phyloP scores from a whole-genome alignment of 148 eudicot genomes.

The Silene conica region DNA sequence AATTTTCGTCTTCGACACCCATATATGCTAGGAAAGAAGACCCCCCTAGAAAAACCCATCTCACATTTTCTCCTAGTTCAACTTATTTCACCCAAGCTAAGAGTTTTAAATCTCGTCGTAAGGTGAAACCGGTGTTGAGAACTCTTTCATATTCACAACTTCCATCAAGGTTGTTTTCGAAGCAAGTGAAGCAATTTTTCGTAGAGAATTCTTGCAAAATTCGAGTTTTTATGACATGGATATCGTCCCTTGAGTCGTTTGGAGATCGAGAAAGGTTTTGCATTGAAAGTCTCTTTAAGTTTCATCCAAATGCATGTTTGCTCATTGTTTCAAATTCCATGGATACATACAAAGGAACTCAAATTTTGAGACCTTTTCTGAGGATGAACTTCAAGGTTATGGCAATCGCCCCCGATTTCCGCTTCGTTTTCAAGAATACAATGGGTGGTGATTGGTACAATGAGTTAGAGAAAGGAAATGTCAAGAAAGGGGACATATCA shows the following conservation, averaged over 20 bases:
- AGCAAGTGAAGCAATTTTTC: constrained; percentile 45
- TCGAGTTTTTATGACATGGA: constrained; percentile 89
- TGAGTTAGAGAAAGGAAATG: constrained; percentile 41
- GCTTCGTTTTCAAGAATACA: constrained; percentile 55
- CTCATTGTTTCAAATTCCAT: constrained; percentile 58
- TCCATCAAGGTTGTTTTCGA: constrained; percentile 30
- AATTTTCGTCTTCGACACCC: constrained; percentile 12
- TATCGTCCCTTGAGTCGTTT: constrained; percentile 53
- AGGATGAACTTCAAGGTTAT: constrained; percentile 38
- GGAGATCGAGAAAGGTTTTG: constrained; percentile 50
- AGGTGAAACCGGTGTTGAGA: constrained; percentile 7
- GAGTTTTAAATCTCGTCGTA: constrained; percentile 8
- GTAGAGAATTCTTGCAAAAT: constrained; percentile 35
- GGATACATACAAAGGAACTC: constrained; percentile 44
- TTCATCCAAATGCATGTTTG: constrained; percentile 63
- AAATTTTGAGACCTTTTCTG: constrained; percentile 48
- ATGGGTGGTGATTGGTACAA: constrained; percentile 52
- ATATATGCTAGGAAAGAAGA: constrained; percentile 22
- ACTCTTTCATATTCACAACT: constrained; percentile 18
- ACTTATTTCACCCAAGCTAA: constrained; percentile 5
- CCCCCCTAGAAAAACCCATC: constrained; percentile 23
- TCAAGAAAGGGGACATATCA: constrained; percentile 52
- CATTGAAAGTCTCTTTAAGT: constrained; percentile 64
- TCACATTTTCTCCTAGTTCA: not conserved
- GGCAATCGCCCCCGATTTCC: constrained; percentile 61